These are phyloP conservation scores for Daldinia sp. DNA, from an alignment of 2,329 filamentous ascomycete species.

Conservation along the genomic window DNA sequence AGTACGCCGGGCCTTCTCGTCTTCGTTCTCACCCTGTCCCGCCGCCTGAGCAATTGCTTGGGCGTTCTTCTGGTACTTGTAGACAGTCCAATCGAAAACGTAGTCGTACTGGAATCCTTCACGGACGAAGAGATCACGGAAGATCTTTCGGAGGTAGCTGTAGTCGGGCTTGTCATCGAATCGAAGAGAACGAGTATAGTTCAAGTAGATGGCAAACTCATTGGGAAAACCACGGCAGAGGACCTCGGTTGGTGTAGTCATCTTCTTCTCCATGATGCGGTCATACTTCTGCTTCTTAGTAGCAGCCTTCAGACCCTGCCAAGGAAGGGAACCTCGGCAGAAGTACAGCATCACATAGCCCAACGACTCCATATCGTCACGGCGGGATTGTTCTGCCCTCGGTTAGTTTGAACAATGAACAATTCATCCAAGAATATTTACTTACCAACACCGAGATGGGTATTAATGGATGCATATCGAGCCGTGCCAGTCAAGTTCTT, in stretches of 20 bases:
- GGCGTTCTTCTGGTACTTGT: slow-evolving; percentile 99
- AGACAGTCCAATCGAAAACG: slow-evolving; percentile 99
- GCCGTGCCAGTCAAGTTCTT: slow-evolving; percentile 99
- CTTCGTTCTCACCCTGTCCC: slow-evolving; percentile 76
- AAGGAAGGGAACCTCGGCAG: slow-evolving; percentile 97
- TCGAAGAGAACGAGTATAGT: slow-evolving; percentile 97
- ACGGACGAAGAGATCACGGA: slow-evolving; percentile 98
- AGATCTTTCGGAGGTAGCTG: slow-evolving; percentile 99
- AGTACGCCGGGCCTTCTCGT: slow-evolving; percentile 80
- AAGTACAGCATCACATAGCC: slow-evolving; percentile 99
- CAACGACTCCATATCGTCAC: slow-evolving; percentile 99
- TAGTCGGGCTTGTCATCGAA: slow-evolving; percentile 99
- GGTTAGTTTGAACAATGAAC: slow-evolving; percentile 46
- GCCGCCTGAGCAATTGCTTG: slow-evolving; percentile 91
- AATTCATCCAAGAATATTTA: slow-evolving; percentile 41
- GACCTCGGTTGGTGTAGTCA: slow-evolving; percentile 98
- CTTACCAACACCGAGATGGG: slow-evolving; percentile 91
- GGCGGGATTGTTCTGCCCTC: slow-evolving; percentile 87
- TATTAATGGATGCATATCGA: slow-evolving; percentile 99
- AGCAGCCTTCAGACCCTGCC: slow-evolving; percentile 98
- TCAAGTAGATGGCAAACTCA: slow-evolving; percentile 99
- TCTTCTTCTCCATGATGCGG: slow-evolving; percentile 99
- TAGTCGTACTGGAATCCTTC: slow-evolving; percentile 99
- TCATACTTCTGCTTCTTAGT: slow-evolving; percentile 99
- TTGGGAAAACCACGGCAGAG: slow-evolving; percentile 99